A percentile compares a stretch with the other conserved stretches of the same genome.
Conservation (phyloP, 176 grass and related monocot genomes). For the Musa schizocarpa region DNA sequence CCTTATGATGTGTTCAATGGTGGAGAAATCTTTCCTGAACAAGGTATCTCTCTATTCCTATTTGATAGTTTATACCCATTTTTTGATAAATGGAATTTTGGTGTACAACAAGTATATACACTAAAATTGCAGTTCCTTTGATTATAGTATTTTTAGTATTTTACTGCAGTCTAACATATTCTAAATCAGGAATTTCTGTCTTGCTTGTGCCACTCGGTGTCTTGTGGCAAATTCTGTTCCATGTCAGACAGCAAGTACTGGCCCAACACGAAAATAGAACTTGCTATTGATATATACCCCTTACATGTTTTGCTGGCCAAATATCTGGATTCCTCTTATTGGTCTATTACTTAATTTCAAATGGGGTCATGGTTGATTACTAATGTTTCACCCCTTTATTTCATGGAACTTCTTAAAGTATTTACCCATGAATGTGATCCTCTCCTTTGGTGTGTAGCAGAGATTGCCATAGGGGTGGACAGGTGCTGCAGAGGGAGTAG, state of each 20-base stretch:
- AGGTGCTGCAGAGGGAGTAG: background rate
- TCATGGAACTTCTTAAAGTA: background rate
- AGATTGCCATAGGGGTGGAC: background rate
- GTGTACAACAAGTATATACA: no score
- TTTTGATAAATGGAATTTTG: background rate
- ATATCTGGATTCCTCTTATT: no score
- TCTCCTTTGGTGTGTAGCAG: background rate
- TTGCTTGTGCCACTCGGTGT: background rate
- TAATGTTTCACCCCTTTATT: background rate
- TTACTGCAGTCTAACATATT: background rate
- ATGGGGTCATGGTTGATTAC: no score
- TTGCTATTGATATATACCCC: no score
- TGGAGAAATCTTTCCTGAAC: conserved; percentile 60
- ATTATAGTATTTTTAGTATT: background rate
- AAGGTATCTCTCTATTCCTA: conserved; percentile 39
- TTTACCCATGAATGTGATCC: background rate
- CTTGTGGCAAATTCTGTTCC: background rate
- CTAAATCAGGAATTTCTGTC: background rate
- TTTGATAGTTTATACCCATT: no score
- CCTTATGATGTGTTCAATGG: conserved; percentile 57
- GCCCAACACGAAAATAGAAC: background rate
- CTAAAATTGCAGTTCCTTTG: background rate
- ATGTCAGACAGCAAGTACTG: background rate
- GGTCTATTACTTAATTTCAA: no score
- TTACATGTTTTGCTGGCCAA: no score